Conservation (phyloP, 768 basidiomycete species). For the Tricholoma sp. region DNA sequence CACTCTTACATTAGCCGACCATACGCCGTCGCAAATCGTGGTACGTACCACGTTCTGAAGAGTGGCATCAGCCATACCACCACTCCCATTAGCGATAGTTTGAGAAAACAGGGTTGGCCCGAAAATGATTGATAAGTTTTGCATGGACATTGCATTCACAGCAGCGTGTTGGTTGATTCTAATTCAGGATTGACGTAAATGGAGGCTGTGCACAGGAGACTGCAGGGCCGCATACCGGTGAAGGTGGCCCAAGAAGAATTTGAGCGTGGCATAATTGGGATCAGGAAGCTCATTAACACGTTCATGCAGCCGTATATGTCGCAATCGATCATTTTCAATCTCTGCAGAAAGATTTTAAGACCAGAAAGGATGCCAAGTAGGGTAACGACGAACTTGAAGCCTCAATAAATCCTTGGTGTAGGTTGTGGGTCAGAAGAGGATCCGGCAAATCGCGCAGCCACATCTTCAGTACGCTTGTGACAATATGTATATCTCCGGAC, state of each 20-base stretch:
- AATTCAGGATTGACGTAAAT: not conserved
- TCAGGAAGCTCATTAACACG: conserved; percentile 97
- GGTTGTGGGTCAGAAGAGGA: conserved; percentile 74
- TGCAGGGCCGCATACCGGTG: conserved; percentile 54
- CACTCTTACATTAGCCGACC: conserved; percentile 9
- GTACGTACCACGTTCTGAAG: conserved; percentile 63
- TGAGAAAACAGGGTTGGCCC: conserved; percentile 95
- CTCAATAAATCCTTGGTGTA: conserved; percentile 93
- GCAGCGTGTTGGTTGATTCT: conserved; percentile 74
- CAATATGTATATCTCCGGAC: conserved; percentile 92
- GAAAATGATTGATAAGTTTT: conserved; percentile 94
- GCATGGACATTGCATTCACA: conserved; percentile 87
- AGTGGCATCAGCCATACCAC: conserved; percentile 63
- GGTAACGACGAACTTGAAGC: conserved; percentile 71
- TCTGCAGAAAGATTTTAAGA: conserved; percentile 34
- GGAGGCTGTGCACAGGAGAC: not conserved
- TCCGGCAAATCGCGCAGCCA: conserved; percentile 97
- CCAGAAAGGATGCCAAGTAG: not conserved
- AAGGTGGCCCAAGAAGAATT: conserved; percentile 92
- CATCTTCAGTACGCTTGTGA: conserved; percentile 89
- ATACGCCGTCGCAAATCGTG: conserved; percentile 1
- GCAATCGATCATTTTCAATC: conserved; percentile 89
- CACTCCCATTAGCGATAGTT: conserved; percentile 46
- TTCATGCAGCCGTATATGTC: conserved; percentile 95
- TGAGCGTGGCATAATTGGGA: conserved; percentile 96